A percentile compares a stretch with the other conserved stretches of the same genome.
Conservation (phyloP, 768 basidiomycete genomes). For the Mycena amicta region DNA sequence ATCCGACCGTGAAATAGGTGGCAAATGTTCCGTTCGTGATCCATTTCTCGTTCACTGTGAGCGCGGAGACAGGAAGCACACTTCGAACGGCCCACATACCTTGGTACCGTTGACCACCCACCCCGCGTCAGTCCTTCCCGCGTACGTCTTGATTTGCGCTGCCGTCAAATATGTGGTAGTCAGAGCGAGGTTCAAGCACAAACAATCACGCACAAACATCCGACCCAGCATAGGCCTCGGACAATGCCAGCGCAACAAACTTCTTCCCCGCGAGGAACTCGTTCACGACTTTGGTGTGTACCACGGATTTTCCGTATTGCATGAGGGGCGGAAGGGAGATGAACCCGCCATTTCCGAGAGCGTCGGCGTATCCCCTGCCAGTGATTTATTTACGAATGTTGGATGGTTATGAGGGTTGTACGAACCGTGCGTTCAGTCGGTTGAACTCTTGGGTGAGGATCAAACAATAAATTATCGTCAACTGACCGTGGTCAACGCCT, state of each 20-base stretch:
- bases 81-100: constrained; percentile 41
- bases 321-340: constrained; percentile 28
- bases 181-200: not conserved
- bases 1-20: constrained; percentile 62
- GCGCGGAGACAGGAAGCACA: constrained; percentile 31
- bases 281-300: not conserved
- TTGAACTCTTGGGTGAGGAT: not conserved
- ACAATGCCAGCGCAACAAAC: not conserved
- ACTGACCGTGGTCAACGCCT: too few species aligned
- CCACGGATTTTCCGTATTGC: constrained; percentile 48
- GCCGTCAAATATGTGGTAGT: too few species aligned
- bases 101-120: not conserved
- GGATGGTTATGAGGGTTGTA: too few species aligned
- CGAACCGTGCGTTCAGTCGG: constrained; percentile 50
- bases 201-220: not conserved
- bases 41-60: not conserved
- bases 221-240: not conserved
- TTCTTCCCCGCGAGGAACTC: not conserved
- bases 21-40: not conserved
- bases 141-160: not conserved
- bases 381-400: too few species aligned
- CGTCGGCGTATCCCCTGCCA: not conserved
- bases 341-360: constrained; percentile 67
- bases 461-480: not conserved
- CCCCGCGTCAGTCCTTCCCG: not conserved